These are phyloP conservation scores for Leishmania arabica DNA, from an alignment of 208 protist species.

Conservation along the genomic window DNA sequence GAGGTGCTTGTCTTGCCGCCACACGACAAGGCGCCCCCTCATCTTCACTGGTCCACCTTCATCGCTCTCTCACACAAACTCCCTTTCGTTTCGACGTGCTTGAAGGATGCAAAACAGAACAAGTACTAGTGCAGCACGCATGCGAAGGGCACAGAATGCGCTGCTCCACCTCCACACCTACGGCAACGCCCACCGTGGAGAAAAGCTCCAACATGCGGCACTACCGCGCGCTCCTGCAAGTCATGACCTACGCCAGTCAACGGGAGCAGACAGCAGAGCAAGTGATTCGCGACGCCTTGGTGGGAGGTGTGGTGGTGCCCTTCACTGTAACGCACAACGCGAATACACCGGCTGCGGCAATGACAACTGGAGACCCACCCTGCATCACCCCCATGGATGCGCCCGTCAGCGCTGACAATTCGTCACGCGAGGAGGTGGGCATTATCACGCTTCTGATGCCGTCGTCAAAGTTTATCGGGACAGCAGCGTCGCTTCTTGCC, in stretches of 20 bases:
- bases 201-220: constrained; percentile 43
- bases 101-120: background rate
- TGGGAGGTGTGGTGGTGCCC: constrained; percentile 58
- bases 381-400: background rate
- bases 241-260: constrained; percentile 55
- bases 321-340: constrained; percentile 25
- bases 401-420: background rate
- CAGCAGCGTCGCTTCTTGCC: constrained; percentile 42
- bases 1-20: background rate
- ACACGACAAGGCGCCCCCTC: background rate
- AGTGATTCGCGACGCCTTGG: constrained; percentile 58
- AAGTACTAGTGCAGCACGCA: background rate
- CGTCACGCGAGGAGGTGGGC: background rate
- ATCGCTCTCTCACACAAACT: background rate
- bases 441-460: constrained; percentile 47
- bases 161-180: background rate
- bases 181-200: background rate
- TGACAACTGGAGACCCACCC: background rate
- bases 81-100: background rate
- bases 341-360: background rate
- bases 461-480: constrained; percentile 54
- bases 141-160: background rate
- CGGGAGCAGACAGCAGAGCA: constrained; percentile 38
- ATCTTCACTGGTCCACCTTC: background rate
- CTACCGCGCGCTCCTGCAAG: constrained; percentile 68